Evolutionary conservation across 192 early-diverging fungal genomes (phyloP), one percentile per base, ranked within the genome.

Genomic region (Podila verticillata): DNA sequence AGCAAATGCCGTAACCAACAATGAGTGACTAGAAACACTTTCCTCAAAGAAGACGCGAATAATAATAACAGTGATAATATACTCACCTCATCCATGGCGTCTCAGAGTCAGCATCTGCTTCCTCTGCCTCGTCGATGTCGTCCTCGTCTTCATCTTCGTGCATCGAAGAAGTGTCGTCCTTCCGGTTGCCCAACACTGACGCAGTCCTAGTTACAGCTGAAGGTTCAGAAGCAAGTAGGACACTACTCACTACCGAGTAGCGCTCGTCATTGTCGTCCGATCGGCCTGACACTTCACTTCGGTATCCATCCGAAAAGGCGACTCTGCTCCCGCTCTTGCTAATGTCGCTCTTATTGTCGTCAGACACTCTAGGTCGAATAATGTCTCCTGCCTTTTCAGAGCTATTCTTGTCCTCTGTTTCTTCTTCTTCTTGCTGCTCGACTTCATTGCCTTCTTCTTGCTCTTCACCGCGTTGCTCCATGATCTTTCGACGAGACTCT

Each of bases 31-130:
- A 12, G 20, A 5, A 10, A 19, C 10, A 44, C 17, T 30, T 17
- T 3, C 12, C 9, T 2, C 17, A 44, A 44, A 15, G 2, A 44
- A 15, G 39, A 44, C n/a, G n/a, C n/a, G n/a, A n/a, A n/a, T n/a
- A n/a, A n/a, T n/a, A n/a, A n/a, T n/a, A n/a, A n/a, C 34, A 51
- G 6, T 44, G n/a, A 24, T 48, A 6, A 12, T 0, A 9, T 3
- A 29, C 61, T 26, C 56, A 80, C 77, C 77, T 72, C 77, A 80
- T 80, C 77, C 77, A 80, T 19, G 70, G 68, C 2, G 74, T 48
- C 24, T 78, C 74, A 10, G 54, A 17, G 7, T 68, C 69, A 13
- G 66, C 70, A 13, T 60, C 70, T 19, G 71, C 70, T 17, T 57
- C 61, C 6, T 80, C 77, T 3, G 6, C 47, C 26, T 80, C 77